These are phyloP conservation scores for Tolypocladium inflatum DNA, from an alignment of 2,329 filamentous ascomycete genomes.

Conservation along the genomic window DNA sequence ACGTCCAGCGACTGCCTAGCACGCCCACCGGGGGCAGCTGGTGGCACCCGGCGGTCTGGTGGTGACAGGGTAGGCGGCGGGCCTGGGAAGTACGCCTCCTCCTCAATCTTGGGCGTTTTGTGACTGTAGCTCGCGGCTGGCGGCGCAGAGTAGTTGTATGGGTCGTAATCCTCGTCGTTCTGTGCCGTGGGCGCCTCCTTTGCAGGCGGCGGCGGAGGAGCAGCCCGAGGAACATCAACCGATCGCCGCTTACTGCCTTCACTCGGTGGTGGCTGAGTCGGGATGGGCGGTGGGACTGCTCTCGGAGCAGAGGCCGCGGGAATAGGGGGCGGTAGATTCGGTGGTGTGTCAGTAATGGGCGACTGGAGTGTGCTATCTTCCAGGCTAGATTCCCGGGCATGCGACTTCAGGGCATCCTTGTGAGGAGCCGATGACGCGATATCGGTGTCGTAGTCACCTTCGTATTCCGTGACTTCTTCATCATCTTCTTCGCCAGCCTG, in stretches of 20 bases:
- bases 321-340: constrained; percentile 44
- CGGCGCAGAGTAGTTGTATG: constrained; percentile 44
- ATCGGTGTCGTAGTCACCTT: constrained; percentile 96
- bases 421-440: constrained; percentile 90
- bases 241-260: constrained; percentile 50
- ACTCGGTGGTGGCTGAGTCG: constrained; percentile 43
- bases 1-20: constrained; percentile 25
- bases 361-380: constrained; percentile 60
- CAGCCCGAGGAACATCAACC: constrained; percentile 59
- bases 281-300: constrained; percentile 55
- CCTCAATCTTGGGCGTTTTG: constrained; percentile 31
- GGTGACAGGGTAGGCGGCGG: constrained; percentile 34
- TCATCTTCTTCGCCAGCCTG: constrained; percentile 53
- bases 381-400: constrained; percentile 65
- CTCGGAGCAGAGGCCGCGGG: constrained; percentile 45
- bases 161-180: constrained; percentile 61
- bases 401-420: constrained; percentile 83
- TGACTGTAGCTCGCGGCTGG: constrained; percentile 20
- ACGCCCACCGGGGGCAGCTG: constrained; percentile 20
- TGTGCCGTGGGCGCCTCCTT: constrained; percentile 21
- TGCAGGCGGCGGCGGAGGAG: constrained; percentile 38
- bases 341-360: constrained; percentile 34
- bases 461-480: constrained; percentile 84
- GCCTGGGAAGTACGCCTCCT: constrained; percentile 38
- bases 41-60: constrained; percentile 35